These are phyloP conservation scores for Silene noctiflora DNA, from an alignment of 179 eudicot species.

Conservation along the genomic window DNA sequence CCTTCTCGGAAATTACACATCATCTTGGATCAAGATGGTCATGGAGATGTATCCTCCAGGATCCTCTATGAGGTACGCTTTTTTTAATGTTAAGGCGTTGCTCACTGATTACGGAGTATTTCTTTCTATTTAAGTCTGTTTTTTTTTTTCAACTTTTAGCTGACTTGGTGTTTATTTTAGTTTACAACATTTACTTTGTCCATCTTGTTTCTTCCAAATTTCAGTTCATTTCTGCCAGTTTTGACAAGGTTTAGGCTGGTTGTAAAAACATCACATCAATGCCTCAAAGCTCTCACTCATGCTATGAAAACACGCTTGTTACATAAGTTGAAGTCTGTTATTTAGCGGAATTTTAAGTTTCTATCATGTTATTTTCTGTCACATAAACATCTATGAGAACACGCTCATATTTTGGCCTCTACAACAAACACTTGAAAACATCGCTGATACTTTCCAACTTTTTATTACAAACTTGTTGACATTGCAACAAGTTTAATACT, in stretches of 20 bases:
- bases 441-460: neutral
- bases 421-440: neutral
- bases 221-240: too few relatives aligned
- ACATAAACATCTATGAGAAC: neutral
- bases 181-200: neutral
- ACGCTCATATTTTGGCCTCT: neutral
- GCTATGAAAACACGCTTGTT: neutral
- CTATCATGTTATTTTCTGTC: neutral
- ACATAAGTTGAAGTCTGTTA: neutral
- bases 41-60: slow-evolving; percentile 77
- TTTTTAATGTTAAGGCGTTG: slow-evolving; percentile 7
- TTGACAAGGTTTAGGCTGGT: too few relatives aligned
- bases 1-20: slow-evolving; percentile 41
- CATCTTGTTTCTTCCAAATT: neutral
- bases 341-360: neutral
- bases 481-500: too few relatives aligned
- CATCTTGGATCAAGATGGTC: slow-evolving; percentile 76
- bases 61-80: slow-evolving; percentile 61
- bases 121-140: too few relatives aligned
- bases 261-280: too few relatives aligned
- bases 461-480: too few relatives aligned
- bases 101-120: neutral
- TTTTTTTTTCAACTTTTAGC: neutral
- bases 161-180: neutral
- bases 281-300: neutral